Evolutionary conservation across 192 early-diverging fungal genomes (phyloP).

Genomic region (Phycomyces blakesleeanus): DNA sequence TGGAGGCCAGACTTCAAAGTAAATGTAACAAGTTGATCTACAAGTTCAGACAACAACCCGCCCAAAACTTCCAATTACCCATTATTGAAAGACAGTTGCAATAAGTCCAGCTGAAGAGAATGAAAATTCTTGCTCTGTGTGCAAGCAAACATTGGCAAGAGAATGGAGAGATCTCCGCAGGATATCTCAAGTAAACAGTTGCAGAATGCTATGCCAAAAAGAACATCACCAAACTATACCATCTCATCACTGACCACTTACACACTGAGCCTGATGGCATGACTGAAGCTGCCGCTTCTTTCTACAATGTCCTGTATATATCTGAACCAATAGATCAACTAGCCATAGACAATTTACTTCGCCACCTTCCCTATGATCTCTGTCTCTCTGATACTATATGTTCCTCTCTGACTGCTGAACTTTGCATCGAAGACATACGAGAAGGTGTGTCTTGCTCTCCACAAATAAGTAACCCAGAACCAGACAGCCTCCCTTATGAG

Average conservation of each 20-base stretch:
- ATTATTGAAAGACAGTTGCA: neutral
- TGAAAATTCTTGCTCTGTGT: neutral
- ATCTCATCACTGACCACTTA: neutral
- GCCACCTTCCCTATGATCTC: neutral
- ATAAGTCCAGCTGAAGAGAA: neutral
- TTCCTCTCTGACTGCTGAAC: neutral
- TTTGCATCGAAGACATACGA: constrained; percentile 1
- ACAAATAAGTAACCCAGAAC: constrained; percentile 1
- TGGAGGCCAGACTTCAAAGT: neutral
- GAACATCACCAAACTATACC: neutral
- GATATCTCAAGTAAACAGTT: constrained; percentile 1
- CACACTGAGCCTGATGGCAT: neutral
- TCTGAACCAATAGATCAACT: constrained; percentile 5
- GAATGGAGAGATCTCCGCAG: constrained; percentile 7
- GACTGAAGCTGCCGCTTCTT: neutral
- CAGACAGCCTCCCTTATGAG: constrained; percentile 9
- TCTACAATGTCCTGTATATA: constrained; percentile 7
- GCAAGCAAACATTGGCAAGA: constrained; percentile 10
- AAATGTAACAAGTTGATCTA: neutral
- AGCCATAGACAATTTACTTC: neutral
- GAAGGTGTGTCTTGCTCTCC: neutral
- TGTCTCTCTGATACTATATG: neutral
- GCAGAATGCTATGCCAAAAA: neutral
- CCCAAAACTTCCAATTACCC: neutral
- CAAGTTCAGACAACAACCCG: neutral